A percentile compares a stretch with the other conserved stretches of the same genome.
Evolutionary conservation across 2,329 filamentous ascomycete genomes (phyloP).

Genomic region (Seiridium cupressi): DNA sequence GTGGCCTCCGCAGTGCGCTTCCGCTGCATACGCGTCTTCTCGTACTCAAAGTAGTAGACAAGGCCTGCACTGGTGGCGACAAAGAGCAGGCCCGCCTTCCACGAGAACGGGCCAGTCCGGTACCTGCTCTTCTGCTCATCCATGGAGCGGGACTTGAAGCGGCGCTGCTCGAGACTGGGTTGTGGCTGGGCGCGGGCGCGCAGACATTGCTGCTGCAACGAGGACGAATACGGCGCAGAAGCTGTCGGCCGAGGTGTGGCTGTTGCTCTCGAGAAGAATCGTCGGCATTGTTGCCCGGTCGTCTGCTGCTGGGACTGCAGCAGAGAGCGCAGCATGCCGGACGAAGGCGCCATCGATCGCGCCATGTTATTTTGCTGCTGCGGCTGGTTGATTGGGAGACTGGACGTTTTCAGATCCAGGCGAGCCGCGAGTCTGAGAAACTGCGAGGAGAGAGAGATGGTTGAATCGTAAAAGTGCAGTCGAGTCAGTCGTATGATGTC

Average conservation of each 20-base stretch:
- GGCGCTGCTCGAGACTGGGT: conserved; percentile 29
- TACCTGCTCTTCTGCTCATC: conserved; percentile 60
- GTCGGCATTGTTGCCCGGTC: conserved; percentile 12
- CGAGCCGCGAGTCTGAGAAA: not conserved
- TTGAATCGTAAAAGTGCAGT: not conserved
- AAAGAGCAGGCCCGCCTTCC: conserved; percentile 86
- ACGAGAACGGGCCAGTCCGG: conserved; percentile 77
- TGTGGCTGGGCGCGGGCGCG: not conserved
- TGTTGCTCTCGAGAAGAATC: conserved; percentile 15
- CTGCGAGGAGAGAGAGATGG: not conserved
- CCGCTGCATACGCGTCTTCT: conserved; percentile 88
- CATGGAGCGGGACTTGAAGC: conserved; percentile 49
- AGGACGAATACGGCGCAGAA: not conserved
- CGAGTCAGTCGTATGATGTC: not conserved
- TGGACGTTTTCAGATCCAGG: not conserved
- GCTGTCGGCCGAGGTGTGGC: not conserved
- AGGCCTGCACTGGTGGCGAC: conserved; percentile 73
- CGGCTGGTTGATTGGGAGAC: not conserved
- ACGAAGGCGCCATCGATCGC: conserved; percentile 8
- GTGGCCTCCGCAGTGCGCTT: conserved; percentile 86
- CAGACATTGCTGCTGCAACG: conserved; percentile 3
- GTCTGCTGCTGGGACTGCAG: conserved; percentile 11
- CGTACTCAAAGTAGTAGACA: conserved; percentile 87
- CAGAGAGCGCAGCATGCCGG: conserved; percentile 15
- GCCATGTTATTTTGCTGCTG: conserved; percentile 1